phyloP scores from a whole-genome alignment of 306 rosid species.

The Benincasa hispida region DNA sequence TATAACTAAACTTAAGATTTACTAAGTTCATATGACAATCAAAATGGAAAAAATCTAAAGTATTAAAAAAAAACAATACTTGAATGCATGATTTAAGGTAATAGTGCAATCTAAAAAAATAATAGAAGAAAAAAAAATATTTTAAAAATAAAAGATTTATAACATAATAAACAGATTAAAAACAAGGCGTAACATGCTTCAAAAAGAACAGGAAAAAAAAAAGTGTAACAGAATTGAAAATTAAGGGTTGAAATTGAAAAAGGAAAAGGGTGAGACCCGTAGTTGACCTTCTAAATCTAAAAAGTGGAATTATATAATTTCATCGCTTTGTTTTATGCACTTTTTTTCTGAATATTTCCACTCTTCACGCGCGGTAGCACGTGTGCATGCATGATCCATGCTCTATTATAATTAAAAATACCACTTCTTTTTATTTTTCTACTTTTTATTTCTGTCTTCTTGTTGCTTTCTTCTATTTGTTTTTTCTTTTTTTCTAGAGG shows the following conservation, averaged over 20 bases:
- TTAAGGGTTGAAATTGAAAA: background rate
- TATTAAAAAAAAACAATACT: too few relatives aligned
- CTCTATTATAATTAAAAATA: background rate
- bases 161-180: too few relatives aligned
- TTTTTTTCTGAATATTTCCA: background rate
- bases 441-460: background rate
- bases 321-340: background rate
- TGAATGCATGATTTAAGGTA: too few relatives aligned
- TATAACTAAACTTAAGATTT: too few relatives aligned
- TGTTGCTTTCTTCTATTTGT: background rate
- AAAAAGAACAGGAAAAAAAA: too few relatives aligned
- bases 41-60: too few relatives aligned
- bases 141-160: too few relatives aligned
- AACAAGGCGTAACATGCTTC: too few relatives aligned
- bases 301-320: background rate
- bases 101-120: too few relatives aligned
- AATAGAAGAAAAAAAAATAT: too few relatives aligned
- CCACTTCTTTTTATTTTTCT: background rate
- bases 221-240: background rate
- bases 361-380: conserved; percentile 24
- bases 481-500: too few relatives aligned
- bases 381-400: conserved; percentile 21
- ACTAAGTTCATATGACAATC: too few relatives aligned
- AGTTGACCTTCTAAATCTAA: conserved; percentile 20
- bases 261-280: conserved; percentile 12